Conservation (phyloP, 2,329 filamentous ascomycete genomes). For the Aspergillus brasiliensis region DNA sequence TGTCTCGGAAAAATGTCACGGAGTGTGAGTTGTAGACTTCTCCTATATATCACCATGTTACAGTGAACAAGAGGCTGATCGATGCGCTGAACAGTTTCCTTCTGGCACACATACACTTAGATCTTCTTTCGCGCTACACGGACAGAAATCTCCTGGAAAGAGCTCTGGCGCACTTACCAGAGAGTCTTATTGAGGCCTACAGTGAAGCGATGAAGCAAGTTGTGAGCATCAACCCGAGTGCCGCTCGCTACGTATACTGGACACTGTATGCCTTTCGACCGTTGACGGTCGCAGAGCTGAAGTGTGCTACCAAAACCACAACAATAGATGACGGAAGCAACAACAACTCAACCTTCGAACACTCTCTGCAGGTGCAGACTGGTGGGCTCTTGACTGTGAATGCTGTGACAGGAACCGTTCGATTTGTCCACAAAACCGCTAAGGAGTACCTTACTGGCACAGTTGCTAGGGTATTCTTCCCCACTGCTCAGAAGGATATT, state of each 20-base stretch:
- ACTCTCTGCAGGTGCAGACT: slow-evolving; percentile 17
- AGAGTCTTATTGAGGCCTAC: slow-evolving; percentile 32
- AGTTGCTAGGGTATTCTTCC: slow-evolving; percentile 34
- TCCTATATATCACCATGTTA: not conserved
- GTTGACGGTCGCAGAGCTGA: slow-evolving; percentile 29
- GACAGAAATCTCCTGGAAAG: slow-evolving; percentile 25
- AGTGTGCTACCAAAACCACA: slow-evolving; percentile 18
- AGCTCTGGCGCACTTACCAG: slow-evolving; percentile 28
- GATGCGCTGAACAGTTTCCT: slow-evolving; percentile 27
- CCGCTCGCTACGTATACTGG: slow-evolving; percentile 32
- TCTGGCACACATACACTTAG: slow-evolving; percentile 31
- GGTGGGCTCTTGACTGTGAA: slow-evolving; percentile 32
- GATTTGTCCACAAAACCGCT: slow-evolving; percentile 33
- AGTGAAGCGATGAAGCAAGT: slow-evolving; percentile 34
- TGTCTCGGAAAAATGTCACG: slow-evolving; percentile 29
- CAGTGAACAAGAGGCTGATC: not conserved
- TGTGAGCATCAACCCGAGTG: slow-evolving; percentile 23
- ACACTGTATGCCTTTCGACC: slow-evolving; percentile 28
- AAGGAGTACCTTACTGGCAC: slow-evolving; percentile 32
- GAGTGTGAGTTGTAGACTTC: slow-evolving; percentile 23
- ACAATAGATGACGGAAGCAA: not conserved
- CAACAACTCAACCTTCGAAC: slow-evolving; percentile 20
- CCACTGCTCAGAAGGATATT: slow-evolving; percentile 30
- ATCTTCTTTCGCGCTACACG: slow-evolving; percentile 27
- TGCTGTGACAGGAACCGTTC: slow-evolving; percentile 26